phyloP scores from a whole-genome alignment of 192 early-diverging fungal genomes.

The Globomyces pollinis-pini region DNA sequence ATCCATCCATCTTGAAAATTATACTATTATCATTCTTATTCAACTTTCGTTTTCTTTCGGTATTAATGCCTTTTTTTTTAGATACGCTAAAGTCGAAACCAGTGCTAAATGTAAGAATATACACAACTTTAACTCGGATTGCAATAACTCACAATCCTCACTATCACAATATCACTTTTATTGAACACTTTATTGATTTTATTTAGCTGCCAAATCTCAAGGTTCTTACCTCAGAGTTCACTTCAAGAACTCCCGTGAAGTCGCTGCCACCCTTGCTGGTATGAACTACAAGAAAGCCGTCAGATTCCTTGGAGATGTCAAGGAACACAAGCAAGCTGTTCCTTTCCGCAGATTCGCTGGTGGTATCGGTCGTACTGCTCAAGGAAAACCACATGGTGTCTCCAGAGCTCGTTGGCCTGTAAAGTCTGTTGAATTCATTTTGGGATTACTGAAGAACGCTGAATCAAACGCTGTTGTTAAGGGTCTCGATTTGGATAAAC shows the following conservation, averaged over 20 bases:
- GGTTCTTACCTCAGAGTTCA: slow-evolving; percentile 82
- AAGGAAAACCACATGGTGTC: slow-evolving; percentile 88
- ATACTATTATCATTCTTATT: slow-evolving; percentile 9
- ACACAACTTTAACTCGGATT: neutral
- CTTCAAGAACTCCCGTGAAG: slow-evolving; percentile 99
- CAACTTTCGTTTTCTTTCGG: slow-evolving; percentile 1
- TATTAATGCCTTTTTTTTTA: too few species aligned
- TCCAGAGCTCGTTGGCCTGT: slow-evolving; percentile 94
- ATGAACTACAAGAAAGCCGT: slow-evolving; percentile 88
- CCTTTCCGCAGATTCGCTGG: slow-evolving; percentile 97
- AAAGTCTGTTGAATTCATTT: slow-evolving; percentile 91
- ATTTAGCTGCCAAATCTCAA: slow-evolving; percentile 67
- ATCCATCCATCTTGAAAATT: neutral
- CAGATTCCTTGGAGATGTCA: slow-evolving; percentile 86
- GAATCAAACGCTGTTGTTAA: slow-evolving; percentile 96
- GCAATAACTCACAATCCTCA: too few species aligned
- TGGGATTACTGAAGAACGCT: slow-evolving; percentile 93
- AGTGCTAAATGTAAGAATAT: slow-evolving; percentile 7
- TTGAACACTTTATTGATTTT: neutral
- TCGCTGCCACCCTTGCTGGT: slow-evolving; percentile 87
- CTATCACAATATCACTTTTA: too few species aligned
- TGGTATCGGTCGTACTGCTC: slow-evolving; percentile 93
- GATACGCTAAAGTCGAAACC: slow-evolving; percentile 3
- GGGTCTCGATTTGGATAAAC: slow-evolving; percentile 80
- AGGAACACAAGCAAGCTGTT: slow-evolving; percentile 93